A percentile compares a stretch with the other conserved stretches of the same genome.
These are phyloP conservation scores for Anthracocystis panici-leucophaei DNA, from an alignment of 1,284 basidiomycete genomes.

Conservation along the genomic window DNA sequence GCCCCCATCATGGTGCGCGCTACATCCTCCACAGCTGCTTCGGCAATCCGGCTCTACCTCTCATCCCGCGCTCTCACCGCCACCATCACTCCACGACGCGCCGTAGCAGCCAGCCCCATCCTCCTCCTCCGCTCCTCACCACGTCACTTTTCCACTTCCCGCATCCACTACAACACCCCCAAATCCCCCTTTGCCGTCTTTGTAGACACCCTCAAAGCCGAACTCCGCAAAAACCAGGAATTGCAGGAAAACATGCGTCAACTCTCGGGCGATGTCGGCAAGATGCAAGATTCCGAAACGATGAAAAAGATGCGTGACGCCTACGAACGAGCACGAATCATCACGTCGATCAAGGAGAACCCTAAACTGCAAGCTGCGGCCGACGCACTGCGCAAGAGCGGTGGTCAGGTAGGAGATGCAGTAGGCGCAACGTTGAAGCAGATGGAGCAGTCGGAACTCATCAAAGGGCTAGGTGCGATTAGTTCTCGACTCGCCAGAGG, in stretches of 20 bases:
- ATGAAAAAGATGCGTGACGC: conserved; percentile 90
- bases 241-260: conserved; percentile 96
- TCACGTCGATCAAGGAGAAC: conserved; percentile 96
- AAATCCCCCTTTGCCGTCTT: conserved; percentile 92
- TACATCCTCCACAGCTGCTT: background rate
- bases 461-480: conserved; percentile 75
- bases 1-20: conserved; percentile 25
- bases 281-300: conserved; percentile 95
- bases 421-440: conserved; percentile 87
- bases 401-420: conserved; percentile 92
- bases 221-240: conserved; percentile 92
- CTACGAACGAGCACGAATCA: conserved; percentile 93
- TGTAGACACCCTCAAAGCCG: conserved; percentile 90
- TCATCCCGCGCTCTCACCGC: conserved; percentile 18
- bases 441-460: conserved; percentile 93
- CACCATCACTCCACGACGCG: background rate
- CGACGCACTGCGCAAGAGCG: conserved; percentile 87
- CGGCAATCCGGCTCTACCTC: conserved; percentile 22
- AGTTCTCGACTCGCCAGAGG: conserved; percentile 57
- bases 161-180: conserved; percentile 20
- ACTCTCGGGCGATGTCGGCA: conserved; percentile 95
- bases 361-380: conserved; percentile 89
- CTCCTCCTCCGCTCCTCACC: background rate
- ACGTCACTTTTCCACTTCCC: conserved; percentile 24
- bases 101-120: background rate